Evolutionary conservation across 345 rosid genomes (phyloP).

Genomic region (Orychophragmus violaceus): DNA sequence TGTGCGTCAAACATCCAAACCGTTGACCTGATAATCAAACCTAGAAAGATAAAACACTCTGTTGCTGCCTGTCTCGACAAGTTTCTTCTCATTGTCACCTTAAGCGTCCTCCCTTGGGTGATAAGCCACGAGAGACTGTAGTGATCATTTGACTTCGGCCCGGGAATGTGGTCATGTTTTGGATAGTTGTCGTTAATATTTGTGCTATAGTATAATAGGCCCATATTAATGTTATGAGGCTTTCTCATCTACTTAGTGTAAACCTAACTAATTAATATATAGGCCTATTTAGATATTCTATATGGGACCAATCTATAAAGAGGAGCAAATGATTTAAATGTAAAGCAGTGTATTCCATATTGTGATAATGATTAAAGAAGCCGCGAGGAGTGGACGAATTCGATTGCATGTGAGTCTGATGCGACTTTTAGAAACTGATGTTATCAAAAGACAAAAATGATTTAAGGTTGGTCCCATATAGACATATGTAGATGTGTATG

Average conservation of each 20-base stretch:
- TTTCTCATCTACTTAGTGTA: background rate
- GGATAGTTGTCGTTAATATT: background rate
- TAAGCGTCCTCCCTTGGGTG: background rate
- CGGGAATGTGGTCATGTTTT: background rate
- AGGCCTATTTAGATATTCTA: background rate
- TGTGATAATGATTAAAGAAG: conserved; percentile 21
- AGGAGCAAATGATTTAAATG: background rate
- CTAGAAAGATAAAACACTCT: background rate
- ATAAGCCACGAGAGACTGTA: background rate
- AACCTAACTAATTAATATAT: background rate
- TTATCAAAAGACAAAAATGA: conserved; percentile 26
- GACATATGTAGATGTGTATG: conserved; percentile 18
- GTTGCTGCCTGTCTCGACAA: background rate
- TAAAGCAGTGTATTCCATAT: background rate
- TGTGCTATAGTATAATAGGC: background rate
- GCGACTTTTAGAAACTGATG: conserved; percentile 24
- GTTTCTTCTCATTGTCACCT: background rate
- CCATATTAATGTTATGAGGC: too few species aligned
- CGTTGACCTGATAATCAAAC: background rate
- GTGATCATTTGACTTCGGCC: background rate
- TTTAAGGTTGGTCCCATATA: conserved; percentile 25
- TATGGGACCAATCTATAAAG: conserved; percentile 30
- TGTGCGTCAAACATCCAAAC: background rate
- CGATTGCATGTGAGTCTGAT: conserved; percentile 32
- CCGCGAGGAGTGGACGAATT: conserved; percentile 14